A percentile compares a stretch with the other conserved stretches of the same genome.
These are phyloP conservation scores for Rhodofomes roseus DNA, from an alignment of 1,284 basidiomycete species.

Conservation along the genomic window DNA sequence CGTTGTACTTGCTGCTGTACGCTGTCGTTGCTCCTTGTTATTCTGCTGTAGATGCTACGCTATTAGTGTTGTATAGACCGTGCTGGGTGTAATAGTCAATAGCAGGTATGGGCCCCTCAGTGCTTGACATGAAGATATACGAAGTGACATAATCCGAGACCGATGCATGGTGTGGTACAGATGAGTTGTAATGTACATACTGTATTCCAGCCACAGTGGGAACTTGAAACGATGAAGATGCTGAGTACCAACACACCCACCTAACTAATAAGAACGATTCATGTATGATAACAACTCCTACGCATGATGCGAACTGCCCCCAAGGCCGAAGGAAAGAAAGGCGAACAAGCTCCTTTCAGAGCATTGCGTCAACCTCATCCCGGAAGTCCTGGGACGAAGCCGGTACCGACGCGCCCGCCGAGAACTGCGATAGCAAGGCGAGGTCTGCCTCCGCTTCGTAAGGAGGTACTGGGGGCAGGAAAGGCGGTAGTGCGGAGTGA, in stretches of 20 bases:
- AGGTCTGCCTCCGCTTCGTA: conserved; percentile 7
- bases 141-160: neutral
- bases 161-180: neutral
- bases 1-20: conserved; percentile 2
- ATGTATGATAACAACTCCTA: neutral
- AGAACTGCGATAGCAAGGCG: conserved; percentile 6
- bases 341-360: conserved; percentile 10
- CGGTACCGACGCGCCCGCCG: conserved; percentile 9
- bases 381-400: conserved; percentile 20
- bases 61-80: conserved; percentile 5
- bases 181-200: neutral
- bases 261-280: neutral
- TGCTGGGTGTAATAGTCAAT: conserved; percentile 2
- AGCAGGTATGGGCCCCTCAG: neutral
- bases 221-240: neutral
- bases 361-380: conserved; percentile 27
- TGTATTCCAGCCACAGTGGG: neutral
- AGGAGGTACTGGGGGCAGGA: conserved; percentile 3
- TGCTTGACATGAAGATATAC: neutral
- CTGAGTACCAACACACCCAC: neutral
- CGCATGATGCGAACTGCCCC: neutral
- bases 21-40: conserved; percentile 6
- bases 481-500: neutral
- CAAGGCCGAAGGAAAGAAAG: too few species aligned
- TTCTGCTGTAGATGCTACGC: conserved; percentile 3